Evolutionary conservation across 805 yeast genomes (phyloP), one percentile per base, ranked within the genome.

Genomic region (Saccharomyces eubayanus): DNA sequence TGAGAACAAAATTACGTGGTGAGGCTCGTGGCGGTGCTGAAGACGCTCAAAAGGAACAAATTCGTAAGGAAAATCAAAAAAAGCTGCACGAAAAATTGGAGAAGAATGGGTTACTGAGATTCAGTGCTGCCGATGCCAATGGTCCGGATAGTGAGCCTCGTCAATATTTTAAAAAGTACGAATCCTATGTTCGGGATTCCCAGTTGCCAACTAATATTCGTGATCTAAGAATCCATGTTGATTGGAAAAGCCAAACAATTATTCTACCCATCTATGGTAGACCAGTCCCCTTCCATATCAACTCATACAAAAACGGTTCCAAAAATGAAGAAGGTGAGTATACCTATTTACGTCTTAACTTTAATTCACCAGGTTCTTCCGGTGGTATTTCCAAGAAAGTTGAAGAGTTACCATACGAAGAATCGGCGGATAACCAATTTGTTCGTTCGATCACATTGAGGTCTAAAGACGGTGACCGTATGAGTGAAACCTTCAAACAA

Each of bases 241-340:
- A 92, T 68, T 77, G 82, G 68, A 89, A 87, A 64, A 80, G 87
- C 54, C 97, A 91, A 72, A 87, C 97, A 1, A 86, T 92, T 53
- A 81, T 92, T 56, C 74, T 92, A 55, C 99, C 99, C 51, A 86
- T 92, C 55, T 81, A 85, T 64, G 99, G 99, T 58, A 80, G 98
- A 64, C 97, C 98, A 1, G 98, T 94, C 51, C 99, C 99, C 27
- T 92, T 94, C 77, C 99, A 92, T 69, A 90, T 92, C 66, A 89
- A 89, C 69, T 77, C 97, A 3, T 91, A 87, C 74, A 92, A 91
- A 65, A 91, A 89, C 67, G 98, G 97, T 50, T 87, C 96, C 10
- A 91, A 90, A 65, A 89, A 85, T 59, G 99, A 94, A 65, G 98
- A 94, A 75, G 98, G 97, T 51, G 97, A 91, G 61, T 90, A 81